Evolutionary conservation across 768 basidiomycete species (phyloP).

Genomic region (Amanita jacksonii): DNA sequence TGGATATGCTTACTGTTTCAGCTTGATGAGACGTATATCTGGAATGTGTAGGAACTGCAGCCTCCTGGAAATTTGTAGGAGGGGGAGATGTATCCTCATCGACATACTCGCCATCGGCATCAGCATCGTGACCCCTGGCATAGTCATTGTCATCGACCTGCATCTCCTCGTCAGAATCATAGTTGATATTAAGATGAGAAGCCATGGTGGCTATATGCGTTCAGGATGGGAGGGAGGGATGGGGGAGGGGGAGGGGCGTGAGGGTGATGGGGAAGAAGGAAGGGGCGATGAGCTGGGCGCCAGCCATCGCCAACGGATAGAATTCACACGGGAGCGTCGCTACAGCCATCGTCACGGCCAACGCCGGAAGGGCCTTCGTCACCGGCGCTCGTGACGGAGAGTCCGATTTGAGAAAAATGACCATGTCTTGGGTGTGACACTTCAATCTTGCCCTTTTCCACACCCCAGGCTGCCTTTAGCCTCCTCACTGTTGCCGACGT

Average conservation of each 20-base stretch:
- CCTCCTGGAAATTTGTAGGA: constrained; percentile 26
- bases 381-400: constrained; percentile 47
- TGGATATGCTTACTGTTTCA: constrained; percentile 30
- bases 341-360: constrained; percentile 49
- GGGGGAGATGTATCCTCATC: constrained; percentile 38
- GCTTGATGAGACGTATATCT: constrained; percentile 17
- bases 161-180: constrained; percentile 61
- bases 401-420: constrained; percentile 28
- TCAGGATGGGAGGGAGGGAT: constrained; percentile 16
- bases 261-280: constrained; percentile 27
- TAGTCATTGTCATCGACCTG: constrained; percentile 53
- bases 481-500: constrained; percentile 6
- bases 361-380: constrained; percentile 49
- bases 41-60: constrained; percentile 19
- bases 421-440: background rate
- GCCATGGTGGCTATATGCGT: constrained; percentile 20
- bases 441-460: constrained; percentile 1
- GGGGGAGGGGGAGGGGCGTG: constrained; percentile 18
- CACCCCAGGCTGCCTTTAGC: background rate
- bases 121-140: constrained; percentile 42
- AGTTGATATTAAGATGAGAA: constrained; percentile 43
- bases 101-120: constrained; percentile 54
- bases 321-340: constrained; percentile 48
- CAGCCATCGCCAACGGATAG: constrained; percentile 46
- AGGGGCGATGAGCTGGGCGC: constrained; percentile 36